A percentile compares a stretch with the other conserved stretches of the same genome.
phyloP scores from a whole-genome alignment of 2,329 filamentous ascomycete genomes.

The Verticillium longisporum region DNA sequence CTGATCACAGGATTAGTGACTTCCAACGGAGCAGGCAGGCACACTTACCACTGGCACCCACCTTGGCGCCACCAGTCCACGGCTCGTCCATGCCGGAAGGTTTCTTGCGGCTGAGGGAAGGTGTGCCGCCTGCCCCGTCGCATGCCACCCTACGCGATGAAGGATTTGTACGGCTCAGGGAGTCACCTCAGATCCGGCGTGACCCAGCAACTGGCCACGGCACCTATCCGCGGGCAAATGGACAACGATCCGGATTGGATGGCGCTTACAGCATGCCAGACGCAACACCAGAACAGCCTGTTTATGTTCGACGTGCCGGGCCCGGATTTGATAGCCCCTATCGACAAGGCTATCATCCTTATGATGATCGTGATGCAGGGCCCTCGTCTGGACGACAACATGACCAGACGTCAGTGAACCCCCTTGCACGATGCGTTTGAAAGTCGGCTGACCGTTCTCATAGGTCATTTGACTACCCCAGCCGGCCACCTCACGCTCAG shows the following conservation, averaged over 20 bases:
- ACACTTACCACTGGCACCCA: background rate
- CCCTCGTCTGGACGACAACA: background rate
- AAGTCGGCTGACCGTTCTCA: background rate
- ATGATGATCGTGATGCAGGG: background rate
- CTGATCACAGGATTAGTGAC: background rate
- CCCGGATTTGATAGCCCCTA: background rate
- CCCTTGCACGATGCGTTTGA: background rate
- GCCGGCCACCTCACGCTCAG: background rate
- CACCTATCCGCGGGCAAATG: background rate
- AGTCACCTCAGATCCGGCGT: background rate
- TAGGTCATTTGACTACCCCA: background rate
- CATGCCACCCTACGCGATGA: background rate
- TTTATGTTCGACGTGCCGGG: background rate
- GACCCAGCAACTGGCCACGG: background rate
- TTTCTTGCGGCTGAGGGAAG: background rate
- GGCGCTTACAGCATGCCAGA: too few species aligned
- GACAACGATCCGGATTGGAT: background rate
- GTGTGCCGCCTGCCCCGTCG: background rate
- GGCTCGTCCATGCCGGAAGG: background rate
- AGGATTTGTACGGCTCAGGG: background rate
- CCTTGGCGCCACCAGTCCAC: background rate
- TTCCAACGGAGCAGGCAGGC: background rate
- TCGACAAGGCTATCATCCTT: background rate
- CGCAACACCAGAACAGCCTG: background rate
- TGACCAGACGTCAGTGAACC: background rate